Evolutionary conservation across 1,284 basidiomycete genomes (phyloP).

Genomic region (Grifola frondosa): DNA sequence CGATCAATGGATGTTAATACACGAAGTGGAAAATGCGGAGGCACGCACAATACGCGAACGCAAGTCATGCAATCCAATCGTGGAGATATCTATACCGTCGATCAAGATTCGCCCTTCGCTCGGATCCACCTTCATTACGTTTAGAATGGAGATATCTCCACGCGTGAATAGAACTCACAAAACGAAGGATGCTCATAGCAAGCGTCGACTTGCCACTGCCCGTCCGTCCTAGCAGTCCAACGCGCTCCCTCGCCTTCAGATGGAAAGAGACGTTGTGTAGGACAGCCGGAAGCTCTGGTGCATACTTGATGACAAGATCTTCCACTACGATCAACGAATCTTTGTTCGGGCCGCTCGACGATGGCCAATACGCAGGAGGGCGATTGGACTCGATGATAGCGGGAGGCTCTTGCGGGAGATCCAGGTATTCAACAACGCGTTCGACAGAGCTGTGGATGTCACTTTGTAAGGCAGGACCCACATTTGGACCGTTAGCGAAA

Average conservation of each 20-base stretch:
- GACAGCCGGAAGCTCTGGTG: conserved; percentile 82
- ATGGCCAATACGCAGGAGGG: conserved; percentile 87
- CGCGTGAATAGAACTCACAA: conserved; percentile 47
- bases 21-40: background rate
- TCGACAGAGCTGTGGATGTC: conserved; percentile 70
- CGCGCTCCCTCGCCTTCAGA: conserved; percentile 61
- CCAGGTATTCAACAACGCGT: conserved; percentile 85
- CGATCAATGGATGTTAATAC: background rate
- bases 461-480: no score
- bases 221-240: conserved; percentile 76
- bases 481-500: no score
- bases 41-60: conserved; percentile 66
- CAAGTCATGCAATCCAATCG: conserved; percentile 84
- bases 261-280: conserved; percentile 74
- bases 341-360: conserved; percentile 51
- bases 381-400: conserved; percentile 64
- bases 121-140: conserved; percentile 64
- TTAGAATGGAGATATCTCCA: no score
- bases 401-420: conserved; percentile 85
- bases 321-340: conserved; percentile 46
- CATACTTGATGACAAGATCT: conserved; percentile 79
- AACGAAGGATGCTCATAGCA: conserved; percentile 84
- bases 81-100: conserved; percentile 88
- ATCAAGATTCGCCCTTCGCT: conserved; percentile 76
- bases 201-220: conserved; percentile 83